Conservation (phyloP, 2,329 filamentous ascomycete species). For the Penicillium sp. region DNA sequence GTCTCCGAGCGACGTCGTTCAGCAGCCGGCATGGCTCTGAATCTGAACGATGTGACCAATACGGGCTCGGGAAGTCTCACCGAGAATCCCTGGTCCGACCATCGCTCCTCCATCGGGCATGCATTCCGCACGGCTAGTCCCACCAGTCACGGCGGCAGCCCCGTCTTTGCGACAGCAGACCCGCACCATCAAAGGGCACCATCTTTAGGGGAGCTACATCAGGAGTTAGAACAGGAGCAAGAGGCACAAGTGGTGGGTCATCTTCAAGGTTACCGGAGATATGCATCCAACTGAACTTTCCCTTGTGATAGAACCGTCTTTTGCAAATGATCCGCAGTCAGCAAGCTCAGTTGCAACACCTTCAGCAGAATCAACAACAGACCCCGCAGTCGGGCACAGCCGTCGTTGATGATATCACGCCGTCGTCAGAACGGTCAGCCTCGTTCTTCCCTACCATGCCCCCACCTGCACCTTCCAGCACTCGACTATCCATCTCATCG, state of each 20-base stretch:
- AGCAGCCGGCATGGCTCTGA: constrained; percentile 39
- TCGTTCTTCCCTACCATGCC: constrained; percentile 37
- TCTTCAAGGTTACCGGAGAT: neutral
- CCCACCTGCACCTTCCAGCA: constrained; percentile 27
- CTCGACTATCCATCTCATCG: constrained; percentile 35
- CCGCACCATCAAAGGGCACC: constrained; percentile 49
- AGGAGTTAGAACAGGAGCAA: constrained; percentile 52
- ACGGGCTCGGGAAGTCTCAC: constrained; percentile 29
- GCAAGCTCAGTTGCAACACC: constrained; percentile 45
- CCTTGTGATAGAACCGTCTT: constrained; percentile 45
- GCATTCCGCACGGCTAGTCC: constrained; percentile 44
- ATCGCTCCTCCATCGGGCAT: constrained; percentile 39
- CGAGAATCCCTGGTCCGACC: constrained; percentile 39
- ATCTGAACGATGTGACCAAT: constrained; percentile 34
- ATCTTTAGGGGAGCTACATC: constrained; percentile 50
- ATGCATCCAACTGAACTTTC: neutral
- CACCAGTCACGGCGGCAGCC: constrained; percentile 43
- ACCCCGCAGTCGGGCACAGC: constrained; percentile 30
- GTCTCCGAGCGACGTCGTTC: constrained; percentile 46
- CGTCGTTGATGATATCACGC: constrained; percentile 44
- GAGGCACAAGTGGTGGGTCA: constrained; percentile 50
- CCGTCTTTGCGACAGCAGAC: constrained; percentile 44
- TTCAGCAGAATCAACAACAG: constrained; percentile 35
- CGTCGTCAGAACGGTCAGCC: constrained; percentile 43
- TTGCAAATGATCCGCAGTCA: constrained; percentile 50